These are phyloP conservation scores for Sphagnum contortum DNA, from an alignment of 225 moss, liverwort and hornwort species.

Conservation along the genomic window DNA sequence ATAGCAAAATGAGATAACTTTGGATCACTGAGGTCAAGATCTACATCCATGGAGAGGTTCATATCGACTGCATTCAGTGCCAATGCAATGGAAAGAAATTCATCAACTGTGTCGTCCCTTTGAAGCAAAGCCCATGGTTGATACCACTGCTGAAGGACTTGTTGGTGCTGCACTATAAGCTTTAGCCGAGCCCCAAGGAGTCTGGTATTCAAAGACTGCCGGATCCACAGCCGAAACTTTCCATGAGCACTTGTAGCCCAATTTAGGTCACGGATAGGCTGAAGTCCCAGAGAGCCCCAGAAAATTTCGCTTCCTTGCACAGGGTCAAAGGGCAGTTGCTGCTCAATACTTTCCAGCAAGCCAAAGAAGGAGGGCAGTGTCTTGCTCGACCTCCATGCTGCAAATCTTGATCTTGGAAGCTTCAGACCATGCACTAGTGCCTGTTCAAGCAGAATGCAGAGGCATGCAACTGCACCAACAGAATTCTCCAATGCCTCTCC, in stretches of 20 bases:
- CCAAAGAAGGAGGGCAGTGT: conserved; percentile 10
- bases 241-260: conserved; percentile 12
- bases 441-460: conserved; percentile 16
- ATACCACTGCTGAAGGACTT: conserved; percentile 15
- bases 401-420: conserved; percentile 9
- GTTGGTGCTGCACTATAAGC: conserved; percentile 9
- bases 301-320: conserved; percentile 6
- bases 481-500: conserved; percentile 12
- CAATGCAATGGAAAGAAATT: conserved; percentile 13
- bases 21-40: conserved; percentile 16
- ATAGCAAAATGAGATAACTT: conserved; percentile 8
- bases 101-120: conserved; percentile 11
- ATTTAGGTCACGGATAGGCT: conserved; percentile 6
- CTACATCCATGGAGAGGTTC: conserved; percentile 11
- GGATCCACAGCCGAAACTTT: conserved; percentile 12
- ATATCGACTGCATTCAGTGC: conserved; percentile 13
- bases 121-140: conserved; percentile 16
- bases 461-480: conserved; percentile 8
- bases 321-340: conserved; percentile 11
- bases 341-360: conserved; percentile 11
- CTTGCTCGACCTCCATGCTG: conserved; percentile 15
- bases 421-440: conserved; percentile 17
- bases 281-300: conserved; percentile 13
- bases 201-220: conserved; percentile 13
- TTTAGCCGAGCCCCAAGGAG: conserved; percentile 12